Evolutionary conservation across 1,284 basidiomycete genomes (phyloP), one percentile per base, ranked within the genome.

Genomic region (Cystobasidium pallidum): DNA sequence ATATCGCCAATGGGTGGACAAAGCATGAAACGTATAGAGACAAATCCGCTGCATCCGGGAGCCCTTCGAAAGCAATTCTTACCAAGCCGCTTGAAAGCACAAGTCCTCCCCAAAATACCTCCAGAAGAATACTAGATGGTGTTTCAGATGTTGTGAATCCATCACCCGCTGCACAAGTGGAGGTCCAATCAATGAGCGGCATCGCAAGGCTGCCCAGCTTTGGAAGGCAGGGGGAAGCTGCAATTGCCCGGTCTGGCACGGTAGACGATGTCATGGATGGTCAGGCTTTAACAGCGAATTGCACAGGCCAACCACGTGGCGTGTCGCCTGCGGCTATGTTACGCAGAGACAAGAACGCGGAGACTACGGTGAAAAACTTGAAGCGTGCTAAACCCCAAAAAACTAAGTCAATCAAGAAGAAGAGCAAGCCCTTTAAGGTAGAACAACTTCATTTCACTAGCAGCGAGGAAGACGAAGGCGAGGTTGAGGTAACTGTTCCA

Each of bases 1-100:
- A 87, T 47, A 77, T 91, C 55, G 82, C 85, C 73, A 83, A 84
- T 74, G 79, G 89, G 65, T 84, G 89, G 58, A 80, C 79, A 21
- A 85, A 85, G 84, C 28, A 24, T 45, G 58, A 58, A 19, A 19
- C 19, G 13, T 30, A 58, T n/a, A 58, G 21, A 7, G 21, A 11
- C 17, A n/a, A 26, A 28, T 6, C 59, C 26, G 59, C 21, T 45
- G 17, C 36, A 30, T 10, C 2, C 36, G 59, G 26, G n/a, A 39
- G n/a, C 24, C 43, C 59, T n/a, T 45, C 26, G 32, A 19, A 43
- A 51, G 19, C 47, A 34, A 26, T 24, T 8, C 49, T 24, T 17
- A 51, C 2, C 2, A 51, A 51, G 15, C 2, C 24, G 6, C 4
- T 24, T 24, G 24, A 51, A n/a, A 24, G 15, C 24, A 11, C 3